Percentiles rank a stretch among this genome's conserved stretches.
phyloP scores from a whole-genome alignment of 2,329 filamentous ascomycete genomes.

The Aspergillus pseudoterreus region DNA sequence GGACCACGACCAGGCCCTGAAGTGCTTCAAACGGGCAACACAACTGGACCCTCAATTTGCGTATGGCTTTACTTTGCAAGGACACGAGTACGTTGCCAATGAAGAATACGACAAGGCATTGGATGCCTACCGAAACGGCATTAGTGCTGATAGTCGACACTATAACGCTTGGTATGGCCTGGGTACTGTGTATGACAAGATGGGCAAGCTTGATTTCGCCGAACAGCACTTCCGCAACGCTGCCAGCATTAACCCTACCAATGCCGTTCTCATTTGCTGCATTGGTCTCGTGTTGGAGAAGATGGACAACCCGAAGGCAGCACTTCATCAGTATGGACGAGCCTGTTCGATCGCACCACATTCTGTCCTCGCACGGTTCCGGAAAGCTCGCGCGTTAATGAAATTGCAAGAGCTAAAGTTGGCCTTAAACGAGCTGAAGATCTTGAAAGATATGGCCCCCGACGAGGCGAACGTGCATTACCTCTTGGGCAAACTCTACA shows the following conservation, averaged over 20 bases:
- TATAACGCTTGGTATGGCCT: constrained; percentile 98
- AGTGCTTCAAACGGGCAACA: constrained; percentile 91
- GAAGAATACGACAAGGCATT: constrained; percentile 97
- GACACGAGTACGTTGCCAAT: constrained; percentile 91
- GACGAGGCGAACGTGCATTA: constrained; percentile 97
- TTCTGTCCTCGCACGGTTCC: constrained; percentile 81
- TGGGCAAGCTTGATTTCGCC: constrained; percentile 86
- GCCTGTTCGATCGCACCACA: constrained; percentile 79
- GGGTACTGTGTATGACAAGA: constrained; percentile 78
- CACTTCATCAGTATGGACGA: constrained; percentile 75
- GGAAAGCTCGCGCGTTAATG: constrained; percentile 84
- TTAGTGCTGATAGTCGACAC: constrained; percentile 80
- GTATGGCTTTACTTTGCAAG: constrained; percentile 92
- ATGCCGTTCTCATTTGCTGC: constrained; percentile 86
- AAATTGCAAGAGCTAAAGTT: constrained; percentile 65
- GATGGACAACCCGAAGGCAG: constrained; percentile 74
- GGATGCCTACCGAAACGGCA: constrained; percentile 77
- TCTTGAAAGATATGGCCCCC: constrained; percentile 86
- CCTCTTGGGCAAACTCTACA: constrained; percentile 68
- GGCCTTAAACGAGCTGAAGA: constrained; percentile 76
- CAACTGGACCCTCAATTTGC: constrained; percentile 87
- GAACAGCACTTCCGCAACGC: constrained; percentile 89
- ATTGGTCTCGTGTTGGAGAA: constrained; percentile 89
- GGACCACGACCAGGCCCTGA: constrained; percentile 90
- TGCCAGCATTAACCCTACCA: constrained; percentile 85